These are phyloP conservation scores for Coemansia brasiliensis DNA, from an alignment of 192 early-diverging fungal species.

Conservation along the genomic window DNA sequence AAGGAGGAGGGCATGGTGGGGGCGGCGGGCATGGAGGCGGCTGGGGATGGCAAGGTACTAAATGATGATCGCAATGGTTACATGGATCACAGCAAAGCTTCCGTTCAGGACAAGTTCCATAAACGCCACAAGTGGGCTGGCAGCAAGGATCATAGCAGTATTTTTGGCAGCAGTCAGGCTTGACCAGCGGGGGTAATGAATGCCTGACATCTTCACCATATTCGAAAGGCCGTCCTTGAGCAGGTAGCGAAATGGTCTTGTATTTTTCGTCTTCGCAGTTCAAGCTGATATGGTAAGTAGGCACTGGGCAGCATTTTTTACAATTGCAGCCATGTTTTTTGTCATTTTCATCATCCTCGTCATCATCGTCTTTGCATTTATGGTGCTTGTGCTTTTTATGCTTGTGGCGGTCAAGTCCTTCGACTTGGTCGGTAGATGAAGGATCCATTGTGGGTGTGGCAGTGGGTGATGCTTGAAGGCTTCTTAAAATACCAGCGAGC, in stretches of 20 bases:
- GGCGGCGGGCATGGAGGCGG: constrained; percentile 19
- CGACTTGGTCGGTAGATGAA: not conserved
- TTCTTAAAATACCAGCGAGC: constrained; percentile 2
- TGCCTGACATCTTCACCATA: constrained; percentile 25
- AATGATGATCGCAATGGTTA: constrained; percentile 12
- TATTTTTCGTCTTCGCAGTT: constrained; percentile 22
- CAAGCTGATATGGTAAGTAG: constrained; percentile 44
- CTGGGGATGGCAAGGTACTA: constrained; percentile 28
- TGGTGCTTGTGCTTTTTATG: constrained; percentile 2
- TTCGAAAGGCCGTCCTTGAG: constrained; percentile 31
- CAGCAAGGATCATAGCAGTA: constrained; percentile 30
- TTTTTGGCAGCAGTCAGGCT: constrained; percentile 7
- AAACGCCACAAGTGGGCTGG: constrained; percentile 16
- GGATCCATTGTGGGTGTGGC: constrained; percentile 2
- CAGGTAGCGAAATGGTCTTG: constrained; percentile 47
- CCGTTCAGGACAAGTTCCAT: constrained; percentile 9
- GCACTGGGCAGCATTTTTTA: constrained; percentile 25
- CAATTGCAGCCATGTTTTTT: not conserved
- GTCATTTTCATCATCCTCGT: not conserved
- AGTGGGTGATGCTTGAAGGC: not conserved
- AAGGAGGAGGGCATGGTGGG: constrained; percentile 32
- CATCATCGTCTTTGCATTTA: constrained; percentile 5
- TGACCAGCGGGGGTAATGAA: constrained; percentile 20
- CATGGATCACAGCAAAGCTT: constrained; percentile 3
- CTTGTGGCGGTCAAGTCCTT: constrained; percentile 9